Evolutionary conservation across 176 grass and related monocot genomes (phyloP), one percentile per base, ranked within the genome.

Genomic region (Guadua angustifolia): DNA sequence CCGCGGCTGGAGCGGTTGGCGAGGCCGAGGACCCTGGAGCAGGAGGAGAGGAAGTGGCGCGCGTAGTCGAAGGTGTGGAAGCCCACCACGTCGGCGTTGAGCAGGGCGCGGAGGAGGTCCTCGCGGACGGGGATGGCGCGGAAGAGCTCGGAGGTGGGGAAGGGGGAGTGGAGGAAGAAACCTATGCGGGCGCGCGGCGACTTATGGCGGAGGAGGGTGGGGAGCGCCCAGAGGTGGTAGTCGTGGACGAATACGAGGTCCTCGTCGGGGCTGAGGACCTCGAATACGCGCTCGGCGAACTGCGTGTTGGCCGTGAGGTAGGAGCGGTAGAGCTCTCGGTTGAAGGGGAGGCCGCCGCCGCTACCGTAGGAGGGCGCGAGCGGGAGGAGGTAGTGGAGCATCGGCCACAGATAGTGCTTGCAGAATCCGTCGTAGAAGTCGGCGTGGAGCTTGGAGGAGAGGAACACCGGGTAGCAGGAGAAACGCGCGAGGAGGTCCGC

Each of bases 41-140:
- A 93, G 24, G 75, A 79, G 42, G 85, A 88, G 44, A 93, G 88
- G 40, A 93, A 93, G 82, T 93, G 88, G 25, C 91, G 78, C 12
- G 91, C 85, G 80, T 90, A 93, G 47, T 93, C 91, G 61, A 71
- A 93, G 68, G 91, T 88, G 5, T 93, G 88, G 66, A 93, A 90
- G n/a, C 91, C 91, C 32, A 93, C 84, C 40, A 88, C 82, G 45
- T 93, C 91, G 50, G 91, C 79, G 69, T 93, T 93, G 43, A 93
- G 91, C 49, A 93, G 40, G 21, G 91, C 85, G n/a, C 84, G 81
- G 5, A 93, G 85, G 64, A 93, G 69, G 67, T 93, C 91, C 12
- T 93, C 79, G 42, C 91, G 80, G 50, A 88, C 85, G 8, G 91
- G 88, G 45, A 93, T 80, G 38, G 91, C 74, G 35, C 82, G 75